phyloP scores from a whole-genome alignment of 2,329 filamentous ascomycete species.

The Lachnellula hyalina region DNA sequence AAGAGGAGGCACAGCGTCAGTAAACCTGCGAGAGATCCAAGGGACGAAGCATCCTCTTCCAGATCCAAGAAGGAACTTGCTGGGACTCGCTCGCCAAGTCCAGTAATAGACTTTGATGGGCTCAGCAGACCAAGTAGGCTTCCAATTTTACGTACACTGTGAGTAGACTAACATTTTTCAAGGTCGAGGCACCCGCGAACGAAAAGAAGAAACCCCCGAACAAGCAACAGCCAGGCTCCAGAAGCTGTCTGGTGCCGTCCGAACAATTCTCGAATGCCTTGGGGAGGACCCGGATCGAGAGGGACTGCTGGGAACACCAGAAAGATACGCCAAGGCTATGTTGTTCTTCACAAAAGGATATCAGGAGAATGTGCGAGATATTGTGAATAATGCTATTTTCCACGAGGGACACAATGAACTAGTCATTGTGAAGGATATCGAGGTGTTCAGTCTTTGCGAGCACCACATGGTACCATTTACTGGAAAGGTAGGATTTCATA shows the following conservation, averaged over 20 bases:
- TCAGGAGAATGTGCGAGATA: constrained; percentile 85
- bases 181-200: constrained; percentile 60
- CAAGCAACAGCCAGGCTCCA: constrained; percentile 48
- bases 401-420: constrained; percentile 96
- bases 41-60: constrained; percentile 40
- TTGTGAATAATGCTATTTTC: constrained; percentile 92
- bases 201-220: constrained; percentile 51
- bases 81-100: constrained; percentile 45
- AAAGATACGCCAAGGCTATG: constrained; percentile 91
- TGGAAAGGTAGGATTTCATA: constrained; percentile 65
- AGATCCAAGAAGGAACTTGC: constrained; percentile 18
- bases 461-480: constrained; percentile 96
- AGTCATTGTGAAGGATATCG: constrained; percentile 97
- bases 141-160: neutral
- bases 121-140: constrained; percentile 52
- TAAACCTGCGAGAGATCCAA: constrained; percentile 56
- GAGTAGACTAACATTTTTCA: constrained; percentile 1
- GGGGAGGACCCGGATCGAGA: constrained; percentile 64
- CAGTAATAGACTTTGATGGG: constrained; percentile 57
- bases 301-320: constrained; percentile 63
- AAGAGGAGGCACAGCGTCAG: constrained; percentile 50
- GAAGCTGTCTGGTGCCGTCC: constrained; percentile 56
- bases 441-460: constrained; percentile 91
- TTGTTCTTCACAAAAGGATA: constrained; percentile 96
- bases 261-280: constrained; percentile 62